phyloP scores from a whole-genome alignment of 257 asterid genomes.

The Anisodus tanguticus region DNA sequence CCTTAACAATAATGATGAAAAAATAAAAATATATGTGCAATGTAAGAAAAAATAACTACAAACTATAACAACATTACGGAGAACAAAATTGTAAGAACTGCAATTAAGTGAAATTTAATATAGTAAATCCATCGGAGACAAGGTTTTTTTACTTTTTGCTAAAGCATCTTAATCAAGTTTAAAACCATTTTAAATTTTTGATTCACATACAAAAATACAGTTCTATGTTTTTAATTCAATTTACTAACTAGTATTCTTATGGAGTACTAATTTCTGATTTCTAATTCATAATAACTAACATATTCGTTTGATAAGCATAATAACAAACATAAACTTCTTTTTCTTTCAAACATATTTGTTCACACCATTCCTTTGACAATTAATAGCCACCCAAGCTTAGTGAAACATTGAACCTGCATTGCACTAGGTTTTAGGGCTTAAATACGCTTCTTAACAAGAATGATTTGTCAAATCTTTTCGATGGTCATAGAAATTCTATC shows the following conservation, averaged over 20 bases:
- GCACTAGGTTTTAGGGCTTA: conserved; percentile 27
- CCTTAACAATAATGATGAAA: neutral
- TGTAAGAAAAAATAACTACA: neutral
- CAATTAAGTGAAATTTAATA: neutral
- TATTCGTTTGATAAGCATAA: neutral
- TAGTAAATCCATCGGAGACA: neutral
- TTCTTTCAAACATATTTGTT: neutral
- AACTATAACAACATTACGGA: neutral
- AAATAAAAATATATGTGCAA: neutral
- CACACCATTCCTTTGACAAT: conserved; percentile 4
- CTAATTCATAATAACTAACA: neutral
- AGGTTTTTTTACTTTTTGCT: neutral
- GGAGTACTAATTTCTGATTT: neutral
- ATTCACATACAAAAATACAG: neutral
- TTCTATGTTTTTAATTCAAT: neutral
- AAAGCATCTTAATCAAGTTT: neutral
- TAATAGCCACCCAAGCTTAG: conserved; percentile 12
- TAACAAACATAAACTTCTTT: neutral
- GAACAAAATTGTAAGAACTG: neutral
- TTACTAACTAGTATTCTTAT: conserved; percentile 14
- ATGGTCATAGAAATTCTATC: conserved; percentile 12
- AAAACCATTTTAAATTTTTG: neutral
- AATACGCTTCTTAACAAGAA: conserved; percentile 11
- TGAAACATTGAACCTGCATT: neutral
- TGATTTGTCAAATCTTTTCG: neutral